Evolutionary conservation across 768 basidiomycete species (phyloP).

Genomic region (Boletus pseudo-olivaceus): DNA sequence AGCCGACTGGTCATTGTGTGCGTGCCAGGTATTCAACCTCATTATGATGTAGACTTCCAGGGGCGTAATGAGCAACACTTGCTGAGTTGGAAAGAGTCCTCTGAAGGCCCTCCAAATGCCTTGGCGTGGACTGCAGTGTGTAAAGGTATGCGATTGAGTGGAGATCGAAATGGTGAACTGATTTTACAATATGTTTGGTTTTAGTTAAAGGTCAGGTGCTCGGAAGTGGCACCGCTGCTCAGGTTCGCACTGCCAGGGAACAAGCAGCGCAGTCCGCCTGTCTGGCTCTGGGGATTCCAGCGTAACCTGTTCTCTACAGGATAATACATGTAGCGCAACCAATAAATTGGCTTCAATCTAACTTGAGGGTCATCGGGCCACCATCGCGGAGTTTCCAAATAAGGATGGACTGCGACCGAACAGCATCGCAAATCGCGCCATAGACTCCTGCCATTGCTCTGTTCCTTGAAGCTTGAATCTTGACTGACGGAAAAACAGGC

Average conservation of each 20-base stretch:
- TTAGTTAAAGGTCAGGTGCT: conserved; percentile 46
- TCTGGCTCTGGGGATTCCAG: conserved; percentile 25
- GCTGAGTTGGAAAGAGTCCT: conserved; percentile 41
- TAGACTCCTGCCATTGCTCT: background rate
- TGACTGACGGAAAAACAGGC: background rate
- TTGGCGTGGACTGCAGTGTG: conserved; percentile 52
- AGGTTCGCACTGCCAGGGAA: conserved; percentile 47
- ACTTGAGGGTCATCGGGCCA: background rate
- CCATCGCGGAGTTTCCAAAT: conserved; percentile 29
- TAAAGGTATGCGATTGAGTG: conserved; percentile 42
- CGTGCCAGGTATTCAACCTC: background rate
- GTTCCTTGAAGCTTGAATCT: background rate
- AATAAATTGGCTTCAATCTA: background rate
- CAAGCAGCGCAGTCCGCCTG: conserved; percentile 45
- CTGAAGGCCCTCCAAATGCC: conserved; percentile 40
- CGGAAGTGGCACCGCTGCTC: conserved; percentile 44
- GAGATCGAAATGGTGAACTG: background rate
- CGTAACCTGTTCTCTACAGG: conserved; percentile 1
- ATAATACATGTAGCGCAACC: conserved; percentile 1
- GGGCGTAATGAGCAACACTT: conserved; percentile 23
- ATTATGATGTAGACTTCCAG: conserved; percentile 36
- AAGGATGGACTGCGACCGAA: conserved; percentile 10
- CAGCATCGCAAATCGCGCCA: conserved; percentile 2
- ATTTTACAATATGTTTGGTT: conserved; percentile 1
- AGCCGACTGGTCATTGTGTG: conserved; percentile 10